Evolutionary conservation across 2,329 filamentous ascomycete species (phyloP), one percentile per base, ranked within the genome.

Genomic region (Arthrobotrys iridis): DNA sequence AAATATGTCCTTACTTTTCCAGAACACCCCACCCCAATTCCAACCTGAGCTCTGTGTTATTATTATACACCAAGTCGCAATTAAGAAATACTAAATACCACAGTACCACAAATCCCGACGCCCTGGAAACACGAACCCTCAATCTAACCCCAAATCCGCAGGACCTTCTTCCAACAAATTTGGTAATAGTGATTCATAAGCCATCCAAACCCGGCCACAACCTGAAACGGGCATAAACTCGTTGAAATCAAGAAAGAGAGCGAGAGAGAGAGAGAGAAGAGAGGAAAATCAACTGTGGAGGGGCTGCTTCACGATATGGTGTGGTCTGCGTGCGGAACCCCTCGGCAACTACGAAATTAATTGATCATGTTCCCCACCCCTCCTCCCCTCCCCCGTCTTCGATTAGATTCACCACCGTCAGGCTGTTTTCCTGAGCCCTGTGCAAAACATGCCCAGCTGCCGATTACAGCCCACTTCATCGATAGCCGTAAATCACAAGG

Each of bases 101-200:
- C 18, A 63, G 30, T 15, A 35, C 52, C 59, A 37, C 15, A 28
- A 30, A 37, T 55, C 50, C 50, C 50, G 50, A 55, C 15, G 50
- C 50, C 30, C 50, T 55, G 50, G 50, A 37, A 55, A 55, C 50
- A 37, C 24, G 37, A n/a, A 37, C 35, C 50, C 30, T 55, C n/a
- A n/a, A n/a, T n/a, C n/a, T n/a, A n/a, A n/a, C n/a, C 50, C 50
- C 15, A 55, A 55, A 55, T 30, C 4, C 50, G 50, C 50, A 55
- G 50, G 50, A 35, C 11, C 10, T 26, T 11, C 5, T 4, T 46
- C 20, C 43, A 18, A 10, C 43, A 10, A 45, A 20, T 4, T 48
- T 48, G 22, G 3, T 48, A 48, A 48, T 20, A 30, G 30, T 48
- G 45, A 48, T 48, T 48, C 45, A 48, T 48, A n/a, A 45, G 1